Conservation (phyloP, 257 asterid species). For the Ilex aquifolium region DNA sequence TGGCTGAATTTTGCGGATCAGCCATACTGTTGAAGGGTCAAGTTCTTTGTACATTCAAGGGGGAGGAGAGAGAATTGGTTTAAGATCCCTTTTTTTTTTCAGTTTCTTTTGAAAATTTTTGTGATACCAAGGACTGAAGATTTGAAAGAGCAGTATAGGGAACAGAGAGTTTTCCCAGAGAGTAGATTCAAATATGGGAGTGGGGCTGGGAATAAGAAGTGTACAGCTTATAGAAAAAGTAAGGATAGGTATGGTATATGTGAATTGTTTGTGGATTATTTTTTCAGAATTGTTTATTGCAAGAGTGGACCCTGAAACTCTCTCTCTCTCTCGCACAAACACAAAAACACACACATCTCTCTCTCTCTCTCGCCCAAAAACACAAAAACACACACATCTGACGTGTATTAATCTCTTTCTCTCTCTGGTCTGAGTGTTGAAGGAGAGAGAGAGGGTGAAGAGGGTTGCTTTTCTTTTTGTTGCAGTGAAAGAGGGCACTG, state of each 20-base stretch:
- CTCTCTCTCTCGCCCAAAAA: slow-evolving; percentile 18
- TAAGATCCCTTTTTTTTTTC: slow-evolving; percentile 13
- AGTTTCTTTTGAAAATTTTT: slow-evolving; percentile 10
- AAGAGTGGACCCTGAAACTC: slow-evolving; percentile 6
- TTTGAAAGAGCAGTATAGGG: slow-evolving; percentile 47
- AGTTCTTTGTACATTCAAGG: slow-evolving; percentile 45
- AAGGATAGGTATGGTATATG: slow-evolving; percentile 22
- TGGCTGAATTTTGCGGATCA: slow-evolving; percentile 68
- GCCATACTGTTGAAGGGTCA: slow-evolving; percentile 31
- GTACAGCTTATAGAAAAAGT: slow-evolving; percentile 56
- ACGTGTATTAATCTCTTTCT: slow-evolving; percentile 14
- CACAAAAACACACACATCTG: slow-evolving; percentile 3
- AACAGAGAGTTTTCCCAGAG: slow-evolving; percentile 34
- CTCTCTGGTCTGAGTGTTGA: slow-evolving; percentile 11
- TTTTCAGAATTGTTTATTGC: slow-evolving; percentile 7
- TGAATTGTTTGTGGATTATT: slow-evolving; percentile 18
- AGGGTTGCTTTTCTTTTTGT: slow-evolving; percentile 28
- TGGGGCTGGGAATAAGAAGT: slow-evolving; percentile 50
- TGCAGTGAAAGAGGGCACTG: slow-evolving; percentile 29
- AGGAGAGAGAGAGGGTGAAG: slow-evolving; percentile 8
- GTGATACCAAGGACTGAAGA: slow-evolving; percentile 34
- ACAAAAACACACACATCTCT: neutral
- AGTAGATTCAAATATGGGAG: slow-evolving; percentile 32
- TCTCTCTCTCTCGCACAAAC: neutral
- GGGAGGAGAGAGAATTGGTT: slow-evolving; percentile 28